Percentiles rank a stretch among this genome's conserved stretches.
phyloP scores from a whole-genome alignment of 192 early-diverging fungal species.

The Haplosporangium gracile region DNA sequence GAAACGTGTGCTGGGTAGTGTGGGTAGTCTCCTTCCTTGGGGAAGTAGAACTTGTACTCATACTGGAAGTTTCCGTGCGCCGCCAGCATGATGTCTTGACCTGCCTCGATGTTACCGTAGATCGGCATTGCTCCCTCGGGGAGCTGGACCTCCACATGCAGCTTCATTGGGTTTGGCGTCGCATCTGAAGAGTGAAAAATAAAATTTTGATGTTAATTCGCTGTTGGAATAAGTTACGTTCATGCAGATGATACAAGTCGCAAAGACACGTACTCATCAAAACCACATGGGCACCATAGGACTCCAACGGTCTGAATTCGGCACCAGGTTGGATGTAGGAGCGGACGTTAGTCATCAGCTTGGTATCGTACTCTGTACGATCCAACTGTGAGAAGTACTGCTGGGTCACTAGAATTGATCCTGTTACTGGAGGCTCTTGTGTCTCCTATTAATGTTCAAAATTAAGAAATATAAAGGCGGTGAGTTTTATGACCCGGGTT shows the following conservation, averaged over 20 bases:
- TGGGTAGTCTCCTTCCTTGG: slow-evolving; percentile 54
- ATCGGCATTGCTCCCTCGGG: slow-evolving; percentile 59
- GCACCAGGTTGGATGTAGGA: slow-evolving; percentile 25
- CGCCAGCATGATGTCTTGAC: slow-evolving; percentile 28
- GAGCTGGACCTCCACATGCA: slow-evolving; percentile 58
- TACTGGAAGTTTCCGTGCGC: slow-evolving; percentile 46
- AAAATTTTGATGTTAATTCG: not conserved
- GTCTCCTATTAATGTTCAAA: slow-evolving; percentile 16
- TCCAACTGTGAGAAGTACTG: slow-evolving; percentile 29
- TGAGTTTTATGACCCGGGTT: not conserved
- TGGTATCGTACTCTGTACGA: slow-evolving; percentile 20
- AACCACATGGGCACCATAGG: slow-evolving; percentile 45
- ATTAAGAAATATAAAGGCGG: not conserved
- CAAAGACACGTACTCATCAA: slow-evolving; percentile 43
- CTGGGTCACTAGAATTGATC: slow-evolving; percentile 35
- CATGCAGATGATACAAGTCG: not conserved
- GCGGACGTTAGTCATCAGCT: slow-evolving; percentile 26
- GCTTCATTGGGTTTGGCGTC: slow-evolving; percentile 48
- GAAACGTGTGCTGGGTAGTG: slow-evolving; percentile 57
- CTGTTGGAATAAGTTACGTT: not conserved
- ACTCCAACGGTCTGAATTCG: slow-evolving; percentile 17
- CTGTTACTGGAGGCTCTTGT: not conserved
- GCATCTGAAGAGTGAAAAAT: slow-evolving; percentile 44
- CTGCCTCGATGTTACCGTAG: slow-evolving; percentile 9
- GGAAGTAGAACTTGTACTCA: slow-evolving; percentile 62